Evolutionary conservation across 2,329 filamentous ascomycete species (phyloP).

Genomic region (Ceratocystis destructans): DNA sequence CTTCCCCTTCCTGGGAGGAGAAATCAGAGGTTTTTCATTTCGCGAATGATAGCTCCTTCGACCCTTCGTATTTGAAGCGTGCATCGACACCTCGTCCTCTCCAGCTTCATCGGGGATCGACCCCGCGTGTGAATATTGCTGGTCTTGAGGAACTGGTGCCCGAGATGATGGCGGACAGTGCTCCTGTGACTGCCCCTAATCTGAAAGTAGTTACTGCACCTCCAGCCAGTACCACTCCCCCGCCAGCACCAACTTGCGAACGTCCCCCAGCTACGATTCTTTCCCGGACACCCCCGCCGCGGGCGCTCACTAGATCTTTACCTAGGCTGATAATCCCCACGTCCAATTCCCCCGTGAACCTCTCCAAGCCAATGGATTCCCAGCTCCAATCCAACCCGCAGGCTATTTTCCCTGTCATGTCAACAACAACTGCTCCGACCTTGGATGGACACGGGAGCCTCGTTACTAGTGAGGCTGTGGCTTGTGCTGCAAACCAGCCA

Average conservation of each 20-base stretch:
- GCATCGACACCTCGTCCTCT: conserved; percentile 14
- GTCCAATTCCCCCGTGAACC: neutral
- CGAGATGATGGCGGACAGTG: neutral
- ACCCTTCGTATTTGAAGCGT: conserved; percentile 12
- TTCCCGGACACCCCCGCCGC: conserved; percentile 13
- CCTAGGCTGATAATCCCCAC: conserved; percentile 14
- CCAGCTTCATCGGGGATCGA: neutral
- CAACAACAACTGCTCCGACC: neutral
- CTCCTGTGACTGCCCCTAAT: neutral
- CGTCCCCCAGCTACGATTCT: conserved; percentile 14
- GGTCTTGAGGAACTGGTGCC: neutral
- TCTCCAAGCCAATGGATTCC: neutral
- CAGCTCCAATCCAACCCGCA: conserved; percentile 3
- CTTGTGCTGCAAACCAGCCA: neutral
- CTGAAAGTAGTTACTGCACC: neutral
- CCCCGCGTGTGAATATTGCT: neutral
- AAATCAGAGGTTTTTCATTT: conserved; percentile 20
- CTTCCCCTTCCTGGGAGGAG: conserved; percentile 19
- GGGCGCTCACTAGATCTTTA: conserved; percentile 11
- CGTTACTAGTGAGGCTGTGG: neutral
- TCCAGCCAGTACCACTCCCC: conserved; percentile 7
- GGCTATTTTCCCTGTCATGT: neutral
- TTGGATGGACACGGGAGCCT: neutral
- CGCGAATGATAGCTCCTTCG: neutral
- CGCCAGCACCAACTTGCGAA: conserved; percentile 16